These are phyloP conservation scores for Maudiozyma bulderi DNA, from an alignment of 805 yeast genomes.

Conservation along the genomic window DNA sequence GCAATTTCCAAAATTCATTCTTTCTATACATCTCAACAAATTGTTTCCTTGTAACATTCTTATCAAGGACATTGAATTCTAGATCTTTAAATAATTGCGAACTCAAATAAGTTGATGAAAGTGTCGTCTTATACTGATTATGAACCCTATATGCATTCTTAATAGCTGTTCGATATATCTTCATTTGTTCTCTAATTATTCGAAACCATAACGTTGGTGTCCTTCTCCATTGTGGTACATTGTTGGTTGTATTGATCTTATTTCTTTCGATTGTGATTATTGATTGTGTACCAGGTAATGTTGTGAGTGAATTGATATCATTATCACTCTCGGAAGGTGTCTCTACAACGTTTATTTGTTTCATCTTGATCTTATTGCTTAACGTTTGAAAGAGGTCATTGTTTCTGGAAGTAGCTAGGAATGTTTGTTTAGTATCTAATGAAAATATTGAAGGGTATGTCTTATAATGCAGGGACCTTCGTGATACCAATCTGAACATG, in stretches of 20 bases:
- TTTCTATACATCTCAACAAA: slow-evolving; percentile 36
- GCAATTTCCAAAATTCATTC: slow-evolving; percentile 41
- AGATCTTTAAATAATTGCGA: neutral
- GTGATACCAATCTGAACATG: neutral
- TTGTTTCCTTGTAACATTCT: slow-evolving; percentile 34
- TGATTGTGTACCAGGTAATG: slow-evolving; percentile 27
- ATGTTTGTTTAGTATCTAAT: slow-evolving; percentile 4
- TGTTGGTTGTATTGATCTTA: slow-evolving; percentile 22
- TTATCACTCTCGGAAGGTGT: neutral
- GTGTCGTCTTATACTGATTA: neutral
- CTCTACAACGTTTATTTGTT: slow-evolving; percentile 1
- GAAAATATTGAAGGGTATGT: slow-evolving; percentile 2
- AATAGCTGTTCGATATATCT: slow-evolving; percentile 52
- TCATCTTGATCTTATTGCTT: neutral
- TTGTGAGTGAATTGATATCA: slow-evolving; percentile 22
- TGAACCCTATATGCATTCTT: slow-evolving; percentile 30
- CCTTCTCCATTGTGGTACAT: slow-evolving; percentile 18
- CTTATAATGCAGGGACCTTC: neutral
- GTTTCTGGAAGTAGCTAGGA: slow-evolving; percentile 4
- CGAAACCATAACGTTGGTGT: slow-evolving; percentile 31
- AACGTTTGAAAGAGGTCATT: slow-evolving; percentile 6
- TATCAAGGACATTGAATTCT: neutral
- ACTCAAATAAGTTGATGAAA: neutral
- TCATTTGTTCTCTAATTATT: slow-evolving; percentile 37
- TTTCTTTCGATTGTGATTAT: slow-evolving; percentile 12